These are phyloP conservation scores for Aspergillus hiratsukae DNA, from an alignment of 2,329 filamentous ascomycete genomes.

Conservation along the genomic window DNA sequence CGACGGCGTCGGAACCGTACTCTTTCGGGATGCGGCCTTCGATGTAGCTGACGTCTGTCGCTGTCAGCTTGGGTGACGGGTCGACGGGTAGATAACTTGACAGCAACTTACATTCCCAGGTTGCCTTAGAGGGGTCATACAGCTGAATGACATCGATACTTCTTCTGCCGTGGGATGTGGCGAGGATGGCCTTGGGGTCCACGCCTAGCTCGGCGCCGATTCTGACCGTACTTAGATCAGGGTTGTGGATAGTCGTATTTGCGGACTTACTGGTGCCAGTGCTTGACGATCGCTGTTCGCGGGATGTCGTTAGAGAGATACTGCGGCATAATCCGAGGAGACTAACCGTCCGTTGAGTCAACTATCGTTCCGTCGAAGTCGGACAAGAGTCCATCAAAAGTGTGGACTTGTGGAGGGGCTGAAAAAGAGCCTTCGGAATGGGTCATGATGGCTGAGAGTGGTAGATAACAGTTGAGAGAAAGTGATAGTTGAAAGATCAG, in stretches of 20 bases:
- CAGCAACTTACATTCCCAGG: slow-evolving; percentile 75
- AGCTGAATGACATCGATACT: slow-evolving; percentile 81
- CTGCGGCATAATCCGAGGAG: neutral
- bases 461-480: neutral
- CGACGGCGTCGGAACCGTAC: slow-evolving; percentile 72
- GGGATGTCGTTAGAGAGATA: slow-evolving; percentile 43
- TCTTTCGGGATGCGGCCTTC: slow-evolving; percentile 73
- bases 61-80: neutral
- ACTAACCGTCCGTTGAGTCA: slow-evolving; percentile 43
- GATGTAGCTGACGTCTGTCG: slow-evolving; percentile 68
- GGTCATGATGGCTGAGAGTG: slow-evolving; percentile 25
- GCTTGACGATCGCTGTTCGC: slow-evolving; percentile 57
- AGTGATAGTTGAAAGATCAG: neutral
- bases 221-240: slow-evolving; percentile 19
- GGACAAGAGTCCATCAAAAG: slow-evolving; percentile 43
- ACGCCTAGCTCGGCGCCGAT: slow-evolving; percentile 75
- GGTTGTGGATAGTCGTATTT: neutral
- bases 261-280: slow-evolving; percentile 57
- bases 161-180: slow-evolving; percentile 85
- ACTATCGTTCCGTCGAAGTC: slow-evolving; percentile 48
- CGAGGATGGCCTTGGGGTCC: slow-evolving; percentile 75
- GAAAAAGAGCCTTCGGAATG: slow-evolving; percentile 34
- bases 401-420: slow-evolving; percentile 34
- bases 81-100: neutral
- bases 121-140: slow-evolving; percentile 79